phyloP scores from a whole-genome alignment of 1,284 basidiomycete genomes.

The Trichosporon faecale region DNA sequence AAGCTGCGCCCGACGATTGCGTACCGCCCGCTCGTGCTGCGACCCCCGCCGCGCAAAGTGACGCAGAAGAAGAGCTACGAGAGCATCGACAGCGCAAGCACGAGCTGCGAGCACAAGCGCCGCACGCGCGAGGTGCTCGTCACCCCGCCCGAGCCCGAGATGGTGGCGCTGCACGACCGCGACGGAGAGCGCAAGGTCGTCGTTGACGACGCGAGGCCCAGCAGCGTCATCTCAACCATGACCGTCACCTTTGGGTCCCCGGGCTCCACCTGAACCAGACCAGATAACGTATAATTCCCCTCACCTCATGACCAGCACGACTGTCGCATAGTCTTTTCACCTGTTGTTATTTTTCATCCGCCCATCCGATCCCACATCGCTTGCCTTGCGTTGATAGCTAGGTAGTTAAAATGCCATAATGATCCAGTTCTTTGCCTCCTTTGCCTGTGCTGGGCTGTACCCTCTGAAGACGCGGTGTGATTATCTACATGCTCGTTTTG shows the following conservation, averaged over 20 bases:
- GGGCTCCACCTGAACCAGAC: background rate
- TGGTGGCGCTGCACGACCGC: background rate
- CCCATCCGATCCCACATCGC: too few relatives aligned
- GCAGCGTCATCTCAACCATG: conserved; percentile 17
- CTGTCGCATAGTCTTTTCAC: background rate
- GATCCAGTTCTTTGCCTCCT: too few relatives aligned
- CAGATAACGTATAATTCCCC: background rate
- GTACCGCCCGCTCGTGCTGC: conserved; percentile 23
- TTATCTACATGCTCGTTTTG: too few relatives aligned
- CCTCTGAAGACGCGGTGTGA: too few relatives aligned
- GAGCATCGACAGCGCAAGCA: conserved; percentile 11
- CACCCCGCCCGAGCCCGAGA: conserved; percentile 14
- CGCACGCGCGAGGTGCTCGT: conserved; percentile 16
- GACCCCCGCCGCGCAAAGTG: conserved; percentile 26
- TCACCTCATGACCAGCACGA: background rate
- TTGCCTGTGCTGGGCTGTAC: too few relatives aligned
- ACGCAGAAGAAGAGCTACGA: conserved; percentile 28
- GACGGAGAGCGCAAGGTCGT: conserved; percentile 5
- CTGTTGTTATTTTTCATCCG: background rate
- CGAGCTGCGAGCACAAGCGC: background rate
- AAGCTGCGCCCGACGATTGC: conserved; percentile 7
- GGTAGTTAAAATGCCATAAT: too few relatives aligned
- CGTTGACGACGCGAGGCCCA: conserved; percentile 13
- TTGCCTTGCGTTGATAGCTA: too few relatives aligned
- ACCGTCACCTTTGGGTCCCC: conserved; percentile 21